phyloP scores from a whole-genome alignment of 192 early-diverging fungal species.

The Fimicolochytrium jonesii region DNA sequence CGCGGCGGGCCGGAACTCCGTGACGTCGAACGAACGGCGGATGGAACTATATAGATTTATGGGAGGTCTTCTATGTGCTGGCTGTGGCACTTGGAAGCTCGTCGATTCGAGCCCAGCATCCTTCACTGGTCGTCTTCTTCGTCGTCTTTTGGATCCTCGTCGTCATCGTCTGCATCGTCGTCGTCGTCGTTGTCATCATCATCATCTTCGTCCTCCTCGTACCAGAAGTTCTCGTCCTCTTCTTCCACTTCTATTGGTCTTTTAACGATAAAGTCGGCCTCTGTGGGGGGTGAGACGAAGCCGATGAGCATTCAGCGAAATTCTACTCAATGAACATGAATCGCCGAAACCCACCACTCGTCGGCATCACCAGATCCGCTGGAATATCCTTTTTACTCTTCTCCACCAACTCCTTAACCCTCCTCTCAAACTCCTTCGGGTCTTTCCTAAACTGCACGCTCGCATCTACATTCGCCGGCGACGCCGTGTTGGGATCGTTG shows the following conservation, averaged over 20 bases:
- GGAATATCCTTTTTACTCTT: constrained; percentile 51
- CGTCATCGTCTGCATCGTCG: constrained; percentile 33
- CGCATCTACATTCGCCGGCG: constrained; percentile 60
- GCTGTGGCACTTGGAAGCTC: too few species aligned
- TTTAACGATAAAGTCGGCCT: constrained; percentile 36
- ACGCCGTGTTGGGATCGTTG: constrained; percentile 51
- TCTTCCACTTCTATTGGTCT: constrained; percentile 9
- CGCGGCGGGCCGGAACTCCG: too few species aligned
- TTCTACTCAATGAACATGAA: neutral
- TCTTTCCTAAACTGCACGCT: constrained; percentile 47
- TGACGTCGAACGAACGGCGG: too few species aligned
- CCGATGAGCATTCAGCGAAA: neutral
- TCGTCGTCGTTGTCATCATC: constrained; percentile 34
- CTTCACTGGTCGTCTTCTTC: too few species aligned
- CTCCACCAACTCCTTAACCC: constrained; percentile 47
- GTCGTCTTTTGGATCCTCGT: too few species aligned
- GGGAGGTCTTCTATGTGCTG: too few species aligned
- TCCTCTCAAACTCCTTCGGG: constrained; percentile 33
- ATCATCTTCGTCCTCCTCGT: constrained; percentile 45
- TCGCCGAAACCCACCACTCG: constrained; percentile 23
- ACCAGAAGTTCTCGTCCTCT: constrained; percentile 48
- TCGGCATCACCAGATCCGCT: constrained; percentile 46
- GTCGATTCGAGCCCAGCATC: too few species aligned
- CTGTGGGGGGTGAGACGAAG: constrained; percentile 7
- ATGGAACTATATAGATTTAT: too few species aligned